Evolutionary conservation across 2,329 filamentous ascomycete genomes (phyloP), one percentile per base, ranked within the genome.

Genomic region (Zasmidium cellare): DNA sequence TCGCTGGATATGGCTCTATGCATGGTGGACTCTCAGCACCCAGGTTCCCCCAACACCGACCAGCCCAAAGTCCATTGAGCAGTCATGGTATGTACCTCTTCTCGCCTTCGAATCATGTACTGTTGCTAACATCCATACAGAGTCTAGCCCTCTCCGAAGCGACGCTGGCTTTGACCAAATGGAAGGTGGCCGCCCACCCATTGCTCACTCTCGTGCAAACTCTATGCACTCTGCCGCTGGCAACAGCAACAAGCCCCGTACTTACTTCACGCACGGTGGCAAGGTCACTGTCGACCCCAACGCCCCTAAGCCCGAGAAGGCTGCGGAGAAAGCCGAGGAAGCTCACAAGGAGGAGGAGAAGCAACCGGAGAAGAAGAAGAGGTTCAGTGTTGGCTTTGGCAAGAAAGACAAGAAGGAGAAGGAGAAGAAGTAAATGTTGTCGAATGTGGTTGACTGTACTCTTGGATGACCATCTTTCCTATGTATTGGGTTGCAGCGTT

Each of bases 231-330:
- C 61, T 2, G 56, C 52, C 9, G 50, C 55, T 16, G 59, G 59
- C 25, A 47, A 35, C 6, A 54, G 51, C 38, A 56, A 46, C 22
- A 69, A 66, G 53, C 59, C 65, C 12, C 63, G 67, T 6, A 65
- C 60, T 23, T 68, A 68, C 57, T 71, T 71, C 53, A 68, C 66
- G 1, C 68, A 71, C 52, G 65, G 57, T 19, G 68, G 67, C 48
- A 60, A 62, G 23, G 57, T 69, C 23, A 60, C 64, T 3, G 58
- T 69, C 48, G 60, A 64, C 24, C 20, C 52, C 16, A 53, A 47
- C 41, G 57, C 48, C 11, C 25, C 44, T n/a, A 55, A 51, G 47
- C 49, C 50, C 12, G 46, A 51, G 23, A 49, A 58, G 11, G 47
- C 49, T 9, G 25, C 46, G 12, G 22, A 55, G 31, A 49, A 59